Conservation (phyloP, 352 stramenopile species). For the Phytopythium helicoides region DNA sequence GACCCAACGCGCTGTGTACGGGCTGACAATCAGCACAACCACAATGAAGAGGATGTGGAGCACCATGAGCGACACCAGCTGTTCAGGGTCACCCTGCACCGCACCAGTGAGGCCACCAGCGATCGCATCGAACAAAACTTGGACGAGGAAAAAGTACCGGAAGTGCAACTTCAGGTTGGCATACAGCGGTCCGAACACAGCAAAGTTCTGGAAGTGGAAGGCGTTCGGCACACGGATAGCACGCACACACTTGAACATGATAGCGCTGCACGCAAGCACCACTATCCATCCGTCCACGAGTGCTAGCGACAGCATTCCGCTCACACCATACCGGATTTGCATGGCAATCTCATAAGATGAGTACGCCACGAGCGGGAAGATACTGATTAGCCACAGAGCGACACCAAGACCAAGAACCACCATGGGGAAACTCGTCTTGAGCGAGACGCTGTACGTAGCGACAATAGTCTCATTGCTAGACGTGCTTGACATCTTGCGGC, state of each 20-base stretch:
- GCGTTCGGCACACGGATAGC: constrained; percentile 30
- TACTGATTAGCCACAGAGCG: constrained; percentile 47
- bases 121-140: constrained; percentile 44
- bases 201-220: constrained; percentile 47
- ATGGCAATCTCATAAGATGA: constrained; percentile 64
- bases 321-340: constrained; percentile 53
- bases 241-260: constrained; percentile 41
- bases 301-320: constrained; percentile 36
- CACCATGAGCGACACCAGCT: constrained; percentile 53
- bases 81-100: constrained; percentile 36
- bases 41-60: constrained; percentile 51
- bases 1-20: constrained; percentile 39
- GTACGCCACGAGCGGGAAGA: constrained; percentile 55
- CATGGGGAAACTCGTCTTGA: constrained; percentile 42
- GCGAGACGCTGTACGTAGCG: background rate
- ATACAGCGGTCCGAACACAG: constrained; percentile 60
- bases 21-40: constrained; percentile 43
- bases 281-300: constrained; percentile 46
- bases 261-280: constrained; percentile 34
- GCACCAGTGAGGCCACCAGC: constrained; percentile 49
- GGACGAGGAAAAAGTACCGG: constrained; percentile 64
- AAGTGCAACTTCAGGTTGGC: constrained; percentile 43
- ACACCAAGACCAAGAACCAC: constrained; percentile 48
- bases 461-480: constrained; percentile 1
- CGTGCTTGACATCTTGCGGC: background rate